Base-by-base conservation (phyloP, 2,329 filamentous ascomycete species). In the Cercospora nicotianae region DNA sequence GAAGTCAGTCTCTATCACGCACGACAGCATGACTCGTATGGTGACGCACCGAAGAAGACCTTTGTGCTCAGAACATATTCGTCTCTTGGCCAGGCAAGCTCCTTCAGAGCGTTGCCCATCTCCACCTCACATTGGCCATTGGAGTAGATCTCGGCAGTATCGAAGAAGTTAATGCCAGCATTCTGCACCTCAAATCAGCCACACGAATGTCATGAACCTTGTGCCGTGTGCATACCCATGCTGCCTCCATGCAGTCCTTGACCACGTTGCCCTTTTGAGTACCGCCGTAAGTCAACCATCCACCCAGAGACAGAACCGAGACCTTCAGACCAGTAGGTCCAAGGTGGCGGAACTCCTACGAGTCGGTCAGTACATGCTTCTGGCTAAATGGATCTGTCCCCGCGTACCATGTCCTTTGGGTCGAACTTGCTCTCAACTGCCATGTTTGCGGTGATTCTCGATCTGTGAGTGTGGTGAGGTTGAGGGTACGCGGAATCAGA, bases 81-180 rank as follows among this genome's bases (percentile, higher is more conserved):
- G 72, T 81, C 82, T 60, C 82, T 75, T n/a, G 82, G 82, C 82
- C 82, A 85, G 20, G 71, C 74, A 23, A 84, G 77, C 74, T 83
- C 80, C 75, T 83, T 83, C 66, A 84, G 72, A 13, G 79, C 62
- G 59, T 82, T 75, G 48, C 83, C 83, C 83, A 84, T 90, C 71
- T 87, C 86, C 58, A 87, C 80, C 77, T 90, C 88, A 26, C 86
- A 89, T 74, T 89, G 83, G 67, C 88, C 88, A 6, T 80, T 85
- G 69, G 84, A 81, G 74, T 89, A 89, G 36, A 79, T 75, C 75
- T 84, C 82, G n/a, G 83, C 83, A 9, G 83, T 84, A 68, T 84
- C 74, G 72, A 75, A 76, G 76, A 83, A 83, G 76, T 84, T 84
- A 75, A 84, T 81, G 65, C 83, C 83, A 66, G 84, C 74, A 72